phyloP scores from a whole-genome alignment of 208 protist genomes.

The Acanthamoeba lenticulata region DNA sequence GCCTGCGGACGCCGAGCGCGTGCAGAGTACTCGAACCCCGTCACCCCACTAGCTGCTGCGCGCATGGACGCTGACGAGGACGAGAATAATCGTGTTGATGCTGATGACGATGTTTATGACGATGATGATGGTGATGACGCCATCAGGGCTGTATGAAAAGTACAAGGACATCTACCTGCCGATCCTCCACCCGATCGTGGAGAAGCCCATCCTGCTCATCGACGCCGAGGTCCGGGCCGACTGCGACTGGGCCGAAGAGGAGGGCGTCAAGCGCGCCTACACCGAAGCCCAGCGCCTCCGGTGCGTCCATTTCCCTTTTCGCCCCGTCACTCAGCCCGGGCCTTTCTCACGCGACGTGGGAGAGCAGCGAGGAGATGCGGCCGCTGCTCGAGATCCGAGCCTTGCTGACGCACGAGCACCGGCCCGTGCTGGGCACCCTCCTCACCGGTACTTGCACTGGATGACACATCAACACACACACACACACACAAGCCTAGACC shows the following conservation, averaged over 20 bases:
- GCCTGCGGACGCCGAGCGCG: background rate
- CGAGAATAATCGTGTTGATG: no score
- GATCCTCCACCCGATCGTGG: slow-evolving; percentile 21
- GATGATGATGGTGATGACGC: background rate
- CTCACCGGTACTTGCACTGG: background rate
- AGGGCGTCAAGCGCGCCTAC: slow-evolving; percentile 50
- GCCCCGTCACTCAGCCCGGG: background rate
- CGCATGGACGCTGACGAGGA: background rate
- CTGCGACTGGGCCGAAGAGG: slow-evolving; percentile 21
- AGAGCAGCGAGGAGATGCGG: slow-evolving; percentile 44
- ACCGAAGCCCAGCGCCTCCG: slow-evolving; percentile 28
- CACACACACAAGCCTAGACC: background rate
- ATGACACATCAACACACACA: background rate
- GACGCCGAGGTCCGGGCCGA: background rate
- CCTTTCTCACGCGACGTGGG: no score
- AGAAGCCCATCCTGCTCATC: background rate
- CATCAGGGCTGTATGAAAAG: slow-evolving; percentile 9
- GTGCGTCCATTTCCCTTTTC: background rate
- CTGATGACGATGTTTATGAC: background rate
- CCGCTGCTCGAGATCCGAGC: slow-evolving; percentile 43
- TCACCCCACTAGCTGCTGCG: background rate
- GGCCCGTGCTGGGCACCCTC: slow-evolving; percentile 43
- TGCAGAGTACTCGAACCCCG: background rate
- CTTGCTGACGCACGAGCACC: slow-evolving; percentile 25
- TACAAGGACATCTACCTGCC: slow-evolving; percentile 42